Evolutionary conservation across 768 basidiomycete species (phyloP).

Genomic region (Dendrothele bispora): DNA sequence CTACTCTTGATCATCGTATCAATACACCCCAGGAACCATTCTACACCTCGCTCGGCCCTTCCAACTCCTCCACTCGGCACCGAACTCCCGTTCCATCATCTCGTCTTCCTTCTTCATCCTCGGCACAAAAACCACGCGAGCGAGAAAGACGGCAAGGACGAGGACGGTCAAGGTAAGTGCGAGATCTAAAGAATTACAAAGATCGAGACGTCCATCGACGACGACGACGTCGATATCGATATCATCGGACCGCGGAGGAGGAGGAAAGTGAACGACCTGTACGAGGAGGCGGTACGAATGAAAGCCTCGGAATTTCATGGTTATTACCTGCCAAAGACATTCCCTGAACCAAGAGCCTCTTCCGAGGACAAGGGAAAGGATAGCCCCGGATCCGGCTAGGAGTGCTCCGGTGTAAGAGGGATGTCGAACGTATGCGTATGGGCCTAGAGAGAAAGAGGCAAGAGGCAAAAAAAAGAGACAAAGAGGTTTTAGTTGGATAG

Average conservation of each 20-base stretch:
- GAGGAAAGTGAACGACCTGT: no score
- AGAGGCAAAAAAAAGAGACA: no score
- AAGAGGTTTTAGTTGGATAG: no score
- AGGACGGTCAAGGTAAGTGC: no score
- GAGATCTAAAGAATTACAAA: no score
- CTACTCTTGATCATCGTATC: no score
- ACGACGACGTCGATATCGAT: constrained; percentile 25
- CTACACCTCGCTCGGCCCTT: constrained; percentile 28
- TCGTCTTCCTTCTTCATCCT: constrained; percentile 33
- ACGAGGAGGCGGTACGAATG: no score
- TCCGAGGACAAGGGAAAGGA: constrained; percentile 18
- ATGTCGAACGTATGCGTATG: constrained; percentile 37
- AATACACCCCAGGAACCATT: constrained; percentile 35
- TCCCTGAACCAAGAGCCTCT: constrained; percentile 32
- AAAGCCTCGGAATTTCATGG: constrained; percentile 16
- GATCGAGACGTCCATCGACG: constrained; percentile 19
- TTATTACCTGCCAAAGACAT: constrained; percentile 27
- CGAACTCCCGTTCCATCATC: constrained; percentile 29
- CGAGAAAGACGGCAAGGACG: no score
- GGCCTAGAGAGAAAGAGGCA: no score
- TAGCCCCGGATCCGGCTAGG: constrained; percentile 23
- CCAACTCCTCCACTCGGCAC: constrained; percentile 30
- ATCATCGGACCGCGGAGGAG: no score
- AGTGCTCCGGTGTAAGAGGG: constrained; percentile 37
- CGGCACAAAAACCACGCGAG: no score